These are phyloP conservation scores for Epichloe sylvatica DNA, from an alignment of 2,329 filamentous ascomycete species.

Conservation along the genomic window DNA sequence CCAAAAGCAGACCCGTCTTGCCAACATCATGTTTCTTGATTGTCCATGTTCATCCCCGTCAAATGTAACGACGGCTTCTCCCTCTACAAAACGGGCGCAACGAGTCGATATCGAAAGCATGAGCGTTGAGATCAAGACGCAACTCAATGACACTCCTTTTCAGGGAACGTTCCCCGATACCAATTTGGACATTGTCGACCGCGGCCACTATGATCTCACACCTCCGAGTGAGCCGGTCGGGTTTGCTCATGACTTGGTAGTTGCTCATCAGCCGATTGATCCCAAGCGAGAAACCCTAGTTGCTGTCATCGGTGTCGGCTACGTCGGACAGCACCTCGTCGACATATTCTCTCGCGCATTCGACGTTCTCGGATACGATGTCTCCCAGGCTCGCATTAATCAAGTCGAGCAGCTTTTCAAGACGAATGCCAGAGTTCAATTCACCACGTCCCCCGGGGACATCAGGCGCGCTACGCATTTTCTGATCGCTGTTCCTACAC, in stretches of 20 bases:
- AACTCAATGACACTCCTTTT: background rate
- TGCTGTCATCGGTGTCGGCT: constrained; percentile 38
- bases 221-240: constrained; percentile 19
- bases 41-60: background rate
- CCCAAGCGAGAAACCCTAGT: constrained; percentile 20
- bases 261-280: constrained; percentile 4
- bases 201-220: constrained; percentile 20
- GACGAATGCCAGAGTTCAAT: constrained; percentile 16
- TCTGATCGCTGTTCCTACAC: constrained; percentile 39
- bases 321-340: constrained; percentile 37
- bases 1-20: background rate
- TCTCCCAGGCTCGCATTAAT: constrained; percentile 26
- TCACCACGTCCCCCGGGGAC: constrained; percentile 26
- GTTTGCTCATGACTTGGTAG: constrained; percentile 8
- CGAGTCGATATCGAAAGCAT: background rate
- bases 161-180: background rate
- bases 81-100: background rate
- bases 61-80: background rate
- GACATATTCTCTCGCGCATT: constrained; percentile 27
- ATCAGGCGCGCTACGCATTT: constrained; percentile 34
- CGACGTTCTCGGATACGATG: constrained; percentile 33
- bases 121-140: background rate
- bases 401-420: constrained; percentile 18
- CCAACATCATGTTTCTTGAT: background rate
- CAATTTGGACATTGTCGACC: constrained; percentile 8